Percentiles rank a stretch among this genome's conserved stretches.
phyloP scores from a whole-genome alignment of 306 rosid species.

The Trifolium dubium region DNA sequence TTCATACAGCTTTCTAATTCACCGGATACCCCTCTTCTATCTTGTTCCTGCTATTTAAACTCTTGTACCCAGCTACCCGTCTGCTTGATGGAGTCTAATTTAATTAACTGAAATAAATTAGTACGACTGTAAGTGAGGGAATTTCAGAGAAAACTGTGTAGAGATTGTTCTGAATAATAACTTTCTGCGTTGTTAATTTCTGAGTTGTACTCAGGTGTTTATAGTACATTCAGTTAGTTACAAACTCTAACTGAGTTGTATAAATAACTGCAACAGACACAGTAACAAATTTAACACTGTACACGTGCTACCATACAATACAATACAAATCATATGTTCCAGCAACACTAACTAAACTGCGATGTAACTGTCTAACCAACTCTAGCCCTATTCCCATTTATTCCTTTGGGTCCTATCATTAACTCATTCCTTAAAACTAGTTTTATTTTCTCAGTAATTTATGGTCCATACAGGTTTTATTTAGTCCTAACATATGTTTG shows the following conservation, averaged over 20 bases:
- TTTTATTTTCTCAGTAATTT: conserved; percentile 31
- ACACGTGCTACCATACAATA: background rate
- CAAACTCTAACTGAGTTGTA: background rate
- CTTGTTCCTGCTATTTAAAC: conserved; percentile 13
- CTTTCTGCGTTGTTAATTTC: background rate
- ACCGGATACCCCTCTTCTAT: background rate
- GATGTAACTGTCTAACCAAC: conserved; percentile 7
- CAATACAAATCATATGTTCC: conserved; percentile 7
- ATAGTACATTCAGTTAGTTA: background rate
- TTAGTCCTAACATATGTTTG: conserved; percentile 8
- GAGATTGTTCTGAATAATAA: background rate
- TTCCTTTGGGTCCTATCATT: conserved; percentile 20
- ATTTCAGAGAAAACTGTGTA: background rate
- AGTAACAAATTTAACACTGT: background rate
- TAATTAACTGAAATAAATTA: background rate
- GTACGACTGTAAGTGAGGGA: background rate
- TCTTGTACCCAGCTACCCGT: conserved; percentile 2
- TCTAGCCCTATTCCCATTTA: conserved; percentile 17
- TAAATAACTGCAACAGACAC: background rate
- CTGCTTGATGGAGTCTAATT: background rate
- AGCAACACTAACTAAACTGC: background rate
- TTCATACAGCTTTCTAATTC: background rate
- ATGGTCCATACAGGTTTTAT: conserved; percentile 23
- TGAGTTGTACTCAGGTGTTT: background rate
- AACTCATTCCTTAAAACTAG: conserved; percentile 12